Percentiles rank a stretch among this genome's conserved stretches.
These are phyloP conservation scores for Syzygium aromaticum DNA, from an alignment of 345 rosid genomes.

Conservation along the genomic window DNA sequence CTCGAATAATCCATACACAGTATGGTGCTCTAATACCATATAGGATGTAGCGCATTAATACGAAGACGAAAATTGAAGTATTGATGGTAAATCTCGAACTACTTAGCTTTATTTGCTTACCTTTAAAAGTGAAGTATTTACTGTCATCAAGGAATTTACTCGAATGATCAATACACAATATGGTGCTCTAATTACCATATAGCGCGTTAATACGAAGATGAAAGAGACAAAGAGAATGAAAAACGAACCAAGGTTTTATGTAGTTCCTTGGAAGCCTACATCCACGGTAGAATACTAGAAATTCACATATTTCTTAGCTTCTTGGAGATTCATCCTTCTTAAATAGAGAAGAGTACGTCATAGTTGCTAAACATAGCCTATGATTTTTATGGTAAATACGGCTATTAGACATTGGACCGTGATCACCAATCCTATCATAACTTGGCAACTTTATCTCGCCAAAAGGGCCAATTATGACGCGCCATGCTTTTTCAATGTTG, in stretches of 20 bases:
- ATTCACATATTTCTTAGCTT: neutral
- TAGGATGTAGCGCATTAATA: neutral
- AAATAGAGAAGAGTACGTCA: neutral
- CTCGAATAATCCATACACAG: no score
- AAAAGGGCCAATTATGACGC: neutral
- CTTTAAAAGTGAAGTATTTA: no score
- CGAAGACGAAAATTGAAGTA: neutral
- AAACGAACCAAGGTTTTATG: neutral
- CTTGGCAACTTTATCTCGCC: no score
- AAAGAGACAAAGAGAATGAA: neutral
- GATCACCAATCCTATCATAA: neutral
- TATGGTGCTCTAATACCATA: no score
- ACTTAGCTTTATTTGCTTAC: no score
- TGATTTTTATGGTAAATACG: neutral
- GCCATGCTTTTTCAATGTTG: neutral
- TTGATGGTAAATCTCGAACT: no score
- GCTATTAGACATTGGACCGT: neutral
- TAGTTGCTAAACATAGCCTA: neutral
- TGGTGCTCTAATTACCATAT: no score
- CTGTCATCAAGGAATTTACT: no score
- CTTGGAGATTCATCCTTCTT: neutral
- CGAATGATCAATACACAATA: no score
- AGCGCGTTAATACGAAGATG: neutral
- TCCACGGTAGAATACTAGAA: no score
- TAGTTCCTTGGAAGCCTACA: neutral